Base-by-base conservation (phyloP, 345 rosid species). In the Moringa oleifera region DNA sequence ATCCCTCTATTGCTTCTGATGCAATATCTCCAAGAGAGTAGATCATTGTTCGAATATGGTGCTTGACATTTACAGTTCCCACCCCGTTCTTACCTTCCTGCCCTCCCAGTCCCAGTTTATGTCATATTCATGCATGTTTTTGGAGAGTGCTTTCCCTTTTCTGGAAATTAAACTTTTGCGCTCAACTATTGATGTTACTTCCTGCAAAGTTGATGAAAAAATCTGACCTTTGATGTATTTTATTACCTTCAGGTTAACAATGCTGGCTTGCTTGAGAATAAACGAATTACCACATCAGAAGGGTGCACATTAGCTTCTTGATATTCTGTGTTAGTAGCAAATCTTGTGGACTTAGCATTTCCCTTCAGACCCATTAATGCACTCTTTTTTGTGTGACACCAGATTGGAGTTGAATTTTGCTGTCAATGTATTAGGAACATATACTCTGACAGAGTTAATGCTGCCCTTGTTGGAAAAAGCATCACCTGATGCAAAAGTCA, bases 401-500 rank as follows among this genome's bases (percentile, higher is more conserved):
- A 87, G 98, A 58, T 89, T 74, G 20, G 98, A 92, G 81, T 67
- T 68, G 62, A 89, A 67, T 68, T 92, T 85, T 55, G 90, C 95
- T 22, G 83, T 85, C 53, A 89, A 92, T 79, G 97, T 92, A 67
- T 75, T 92, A 64, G 97, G 98, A 28, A 85, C 90, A 52, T 92
- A 80, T 76, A 57, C 88, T 62, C 55, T 75, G 68, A 92, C 98
- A 37, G 93, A 92, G 54, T 36, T 72, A 23, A 80, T 87, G 89
- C 56, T 84, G 78, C 95, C 98, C 53, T 67, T 83, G 76, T 83
- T 89, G 69, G 87, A 81, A 71, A 89, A 85, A 77, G 91, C 91
- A 6, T 77, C 93, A 25, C 95, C 90, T 22, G 88, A 89, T 56
- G 89, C 96, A 33, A 75, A 85, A 53, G 98, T 87, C 68, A 89